Evolutionary conservation across 345 rosid species (phyloP).

Genomic region (Eucalyptus pauciflora): DNA sequence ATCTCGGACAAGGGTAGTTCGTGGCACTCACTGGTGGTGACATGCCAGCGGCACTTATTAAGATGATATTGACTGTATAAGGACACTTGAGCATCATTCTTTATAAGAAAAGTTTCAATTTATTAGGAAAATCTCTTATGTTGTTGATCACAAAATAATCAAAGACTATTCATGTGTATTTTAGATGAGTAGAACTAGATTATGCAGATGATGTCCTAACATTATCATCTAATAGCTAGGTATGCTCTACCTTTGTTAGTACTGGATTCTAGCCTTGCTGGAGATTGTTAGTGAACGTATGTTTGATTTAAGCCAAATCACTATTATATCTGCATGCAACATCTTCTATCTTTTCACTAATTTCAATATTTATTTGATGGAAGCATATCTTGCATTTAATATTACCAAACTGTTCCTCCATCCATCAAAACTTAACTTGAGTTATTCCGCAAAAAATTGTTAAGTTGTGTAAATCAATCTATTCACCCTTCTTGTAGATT

Average conservation of each 20-base stretch:
- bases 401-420: background rate
- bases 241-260: background rate
- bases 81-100: background rate
- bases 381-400: background rate
- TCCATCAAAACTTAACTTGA: background rate
- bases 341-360: background rate
- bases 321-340: background rate
- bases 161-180: background rate
- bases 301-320: background rate
- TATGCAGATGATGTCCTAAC: background rate
- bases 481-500: background rate
- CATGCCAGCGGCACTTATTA: background rate
- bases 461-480: background rate
- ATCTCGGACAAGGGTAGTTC: background rate
- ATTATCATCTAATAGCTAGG: background rate
- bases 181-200: background rate
- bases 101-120: background rate
- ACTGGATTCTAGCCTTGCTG: background rate
- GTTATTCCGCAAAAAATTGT: background rate
- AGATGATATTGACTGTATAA: background rate
- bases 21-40: background rate
- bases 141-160: background rate
- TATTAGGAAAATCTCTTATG: background rate
- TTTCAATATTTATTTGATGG: background rate
- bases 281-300: background rate